phyloP scores from a whole-genome alignment of 2,329 filamentous ascomycete genomes.

The Phaeosphaeria sp. region DNA sequence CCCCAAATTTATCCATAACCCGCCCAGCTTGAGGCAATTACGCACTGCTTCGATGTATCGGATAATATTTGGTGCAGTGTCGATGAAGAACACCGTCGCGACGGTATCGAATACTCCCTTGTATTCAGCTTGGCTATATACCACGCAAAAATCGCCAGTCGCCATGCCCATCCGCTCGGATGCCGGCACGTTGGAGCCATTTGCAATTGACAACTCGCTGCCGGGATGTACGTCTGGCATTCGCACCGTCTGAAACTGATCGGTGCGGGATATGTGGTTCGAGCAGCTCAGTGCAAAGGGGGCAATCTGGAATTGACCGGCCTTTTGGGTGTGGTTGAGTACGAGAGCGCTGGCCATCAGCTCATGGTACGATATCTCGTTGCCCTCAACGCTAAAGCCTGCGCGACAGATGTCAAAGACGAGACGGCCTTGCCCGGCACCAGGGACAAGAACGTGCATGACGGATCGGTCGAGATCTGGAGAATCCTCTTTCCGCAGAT shows the following conservation, averaged over 20 bases:
- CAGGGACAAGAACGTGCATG: constrained; percentile 80
- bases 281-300: constrained; percentile 90
- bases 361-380: constrained; percentile 95
- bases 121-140: constrained; percentile 74
- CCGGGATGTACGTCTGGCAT: constrained; percentile 75
- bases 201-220: constrained; percentile 37
- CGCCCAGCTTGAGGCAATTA: constrained; percentile 77
- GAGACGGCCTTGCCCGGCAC: constrained; percentile 85
- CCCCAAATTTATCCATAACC: constrained; percentile 87
- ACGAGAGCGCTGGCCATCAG: constrained; percentile 83
- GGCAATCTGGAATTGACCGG: constrained; percentile 74
- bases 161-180: constrained; percentile 87
- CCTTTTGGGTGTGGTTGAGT: constrained; percentile 69
- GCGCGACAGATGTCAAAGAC: constrained; percentile 82
- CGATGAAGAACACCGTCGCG: constrained; percentile 92
- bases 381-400: constrained; percentile 82
- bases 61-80: constrained; percentile 93
- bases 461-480: constrained; percentile 41
- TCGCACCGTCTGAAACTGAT: constrained; percentile 76
- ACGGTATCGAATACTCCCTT: constrained; percentile 77
- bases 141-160: constrained; percentile 88
- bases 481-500: constrained; percentile 12
- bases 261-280: constrained; percentile 75
- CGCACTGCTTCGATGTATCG: constrained; percentile 85
- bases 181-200: constrained; percentile 33